phyloP scores from a whole-genome alignment of 441 rosid genomes.

The Pelargonium australe region DNA sequence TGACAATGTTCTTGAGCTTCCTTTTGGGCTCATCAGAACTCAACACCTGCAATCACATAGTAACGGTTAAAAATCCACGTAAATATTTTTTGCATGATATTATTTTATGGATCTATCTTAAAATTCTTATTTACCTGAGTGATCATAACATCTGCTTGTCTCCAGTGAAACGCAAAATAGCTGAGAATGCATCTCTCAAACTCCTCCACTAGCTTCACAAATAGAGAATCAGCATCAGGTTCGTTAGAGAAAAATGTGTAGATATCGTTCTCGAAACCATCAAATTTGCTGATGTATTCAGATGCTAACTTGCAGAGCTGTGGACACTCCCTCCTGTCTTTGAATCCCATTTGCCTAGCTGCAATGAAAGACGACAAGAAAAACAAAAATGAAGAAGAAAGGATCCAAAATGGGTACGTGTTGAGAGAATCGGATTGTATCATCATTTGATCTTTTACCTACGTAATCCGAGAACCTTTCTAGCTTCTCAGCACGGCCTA shows the following conservation, averaged over 20 bases:
- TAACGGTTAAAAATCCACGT: background rate
- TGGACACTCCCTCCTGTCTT: conserved; percentile 81
- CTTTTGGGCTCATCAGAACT: conserved; percentile 78
- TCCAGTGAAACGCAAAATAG: conserved; percentile 94
- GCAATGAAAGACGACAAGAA: conserved; percentile 11
- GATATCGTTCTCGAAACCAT: conserved; percentile 70
- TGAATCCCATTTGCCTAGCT: conserved; percentile 94
- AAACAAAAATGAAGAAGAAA: background rate
- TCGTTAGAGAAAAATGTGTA: conserved; percentile 64
- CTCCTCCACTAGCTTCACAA: conserved; percentile 88
- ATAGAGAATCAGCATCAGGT: conserved; percentile 76
- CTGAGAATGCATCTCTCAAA: conserved; percentile 93
- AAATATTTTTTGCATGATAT: background rate
- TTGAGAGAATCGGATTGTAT: background rate
- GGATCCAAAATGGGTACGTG: background rate
- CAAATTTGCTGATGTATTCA: conserved; percentile 67
- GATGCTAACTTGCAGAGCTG: conserved; percentile 73
- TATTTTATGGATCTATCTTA: background rate
- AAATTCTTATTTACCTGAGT: conserved; percentile 49
- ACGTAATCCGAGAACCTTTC: background rate
- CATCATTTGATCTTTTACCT: background rate
- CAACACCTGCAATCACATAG: conserved; percentile 44
- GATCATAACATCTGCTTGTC: conserved; percentile 75
- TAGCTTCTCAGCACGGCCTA: background rate
- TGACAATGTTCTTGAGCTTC: conserved; percentile 80